Base-by-base conservation (phyloP, 495 filamentous ascomycete genomes). In the Talaromyces thailandensis region DNA sequence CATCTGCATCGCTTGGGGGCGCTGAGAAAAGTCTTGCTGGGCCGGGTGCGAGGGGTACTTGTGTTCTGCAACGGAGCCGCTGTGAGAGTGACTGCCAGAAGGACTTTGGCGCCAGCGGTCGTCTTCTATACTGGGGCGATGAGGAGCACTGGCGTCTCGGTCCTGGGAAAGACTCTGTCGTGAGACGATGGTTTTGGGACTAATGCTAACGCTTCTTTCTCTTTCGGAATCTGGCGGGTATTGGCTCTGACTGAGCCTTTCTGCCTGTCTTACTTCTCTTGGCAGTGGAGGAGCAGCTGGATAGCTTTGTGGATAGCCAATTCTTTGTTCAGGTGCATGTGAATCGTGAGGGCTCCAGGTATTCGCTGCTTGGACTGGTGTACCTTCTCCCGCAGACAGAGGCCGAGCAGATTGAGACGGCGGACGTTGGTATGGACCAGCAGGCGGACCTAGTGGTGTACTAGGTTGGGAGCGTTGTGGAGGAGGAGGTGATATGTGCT, bases 401-500 rank as follows among this genome's bases (percentile, higher is more conserved):
- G 73, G 72, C 21, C 71, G 72, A 4, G 60, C 48, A 16, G 73
- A 71, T 7, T 73, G 73, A 18, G 76, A 70, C 1, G 76, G 75
- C 7, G 72, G 70, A 35, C 70, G 74, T 18, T 73, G 64, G 48
- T 65, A 72, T 18, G 75, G 66, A 14, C 68, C 60, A 40, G 75
- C 69, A 61, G 73, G 76, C 12, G 79, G 81, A 7, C 78, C 79
- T 37, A 81, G 67, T 23, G 79, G 81, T 24, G 81, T 81, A 28
- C 73, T 72, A 29, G 79, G 75, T 24, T 81, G 69, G 18, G 79
- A 81, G 21, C 69, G 68, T 58, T 79, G 76, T 12, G 74, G 68
- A 40, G 69, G 68, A 23, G 76, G 70, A 35, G 76, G 72, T 35
- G 78, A 77, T 32, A 76, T 75, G 50, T 77, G 59, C 40, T 61